Percentiles rank a stretch among this genome's conserved stretches.
Conservation (phyloP, 305 asterid species). For the Rubia peregrina region DNA sequence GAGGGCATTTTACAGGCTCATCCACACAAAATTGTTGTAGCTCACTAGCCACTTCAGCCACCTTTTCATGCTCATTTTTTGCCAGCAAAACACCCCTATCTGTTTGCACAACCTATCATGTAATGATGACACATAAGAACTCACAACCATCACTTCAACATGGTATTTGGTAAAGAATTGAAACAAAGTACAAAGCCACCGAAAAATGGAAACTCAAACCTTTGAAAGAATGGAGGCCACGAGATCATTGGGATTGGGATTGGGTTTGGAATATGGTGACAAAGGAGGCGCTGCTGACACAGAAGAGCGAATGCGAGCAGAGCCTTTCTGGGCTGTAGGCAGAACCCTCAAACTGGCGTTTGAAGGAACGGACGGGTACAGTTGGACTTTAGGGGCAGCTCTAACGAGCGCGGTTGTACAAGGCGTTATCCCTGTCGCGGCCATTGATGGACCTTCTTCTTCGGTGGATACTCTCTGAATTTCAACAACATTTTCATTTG, state of each 20-base stretch:
- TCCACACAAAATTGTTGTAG: conserved; percentile 57
- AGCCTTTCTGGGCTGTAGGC: conserved; percentile 17
- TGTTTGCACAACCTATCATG: conserved; percentile 49
- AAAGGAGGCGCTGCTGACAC: conserved; percentile 35
- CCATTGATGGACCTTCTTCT: neutral
- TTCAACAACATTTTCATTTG: neutral
- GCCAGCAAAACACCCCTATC: conserved; percentile 68
- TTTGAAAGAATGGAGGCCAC: conserved; percentile 55
- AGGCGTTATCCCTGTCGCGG: conserved; percentile 3
- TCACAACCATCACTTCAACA: neutral
- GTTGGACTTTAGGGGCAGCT: conserved; percentile 3
- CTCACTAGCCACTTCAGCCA: conserved; percentile 57
- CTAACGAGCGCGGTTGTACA: conserved; percentile 5
- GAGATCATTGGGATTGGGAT: conserved; percentile 56
- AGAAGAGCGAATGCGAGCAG: conserved; percentile 36
- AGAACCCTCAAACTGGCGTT: conserved; percentile 5
- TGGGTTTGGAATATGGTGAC: conserved; percentile 32
- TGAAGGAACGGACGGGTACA: neutral
- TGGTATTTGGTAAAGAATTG: neutral
- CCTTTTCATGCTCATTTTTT: conserved; percentile 56
- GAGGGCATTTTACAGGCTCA: conserved; percentile 87
- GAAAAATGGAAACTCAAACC: conserved; percentile 30
- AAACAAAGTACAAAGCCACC: neutral
- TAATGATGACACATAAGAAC: neutral
- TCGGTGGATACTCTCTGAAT: neutral